Evolutionary conservation across 805 yeast species (phyloP), one percentile per base, ranked within the genome.

Genomic region (Isabelozyma heimii): DNA sequence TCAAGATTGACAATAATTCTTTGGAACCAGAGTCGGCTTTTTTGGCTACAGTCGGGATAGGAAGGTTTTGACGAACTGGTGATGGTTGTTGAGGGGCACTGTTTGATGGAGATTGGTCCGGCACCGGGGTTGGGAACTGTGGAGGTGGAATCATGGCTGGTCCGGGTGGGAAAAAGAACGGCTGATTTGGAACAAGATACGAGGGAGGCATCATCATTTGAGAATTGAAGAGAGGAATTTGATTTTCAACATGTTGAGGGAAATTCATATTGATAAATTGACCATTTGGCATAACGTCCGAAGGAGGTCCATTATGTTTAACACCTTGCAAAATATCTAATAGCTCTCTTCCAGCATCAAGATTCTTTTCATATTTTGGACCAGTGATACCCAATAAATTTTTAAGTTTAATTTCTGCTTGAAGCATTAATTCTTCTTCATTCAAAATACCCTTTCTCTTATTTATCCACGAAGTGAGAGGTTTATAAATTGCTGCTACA

Each of bases 261-360:
- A 70, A 57, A 35, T 62, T 56, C 63, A 62, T 61, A 28, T 60
- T 65, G 27, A 61, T 53, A 41, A 47, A 16, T 49, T 43, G 37
- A 30, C 46, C 15, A 14, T 47, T 14, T 15, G 38, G 27, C 39
- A 45, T 44, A 7, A 24, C 30, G 8, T 30, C 35, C n/a, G 35
- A 30, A 15, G 45, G 15, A 10, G 44, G 37, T 15, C 14, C 42
- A 30, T 42, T 46, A 8, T 56, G 56, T n/a, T 45, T 45, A 8
- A 70, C 70, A 12, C 72, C 71, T 52, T 73, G 77, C 51, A 87
- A 72, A 62, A 86, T 76, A 52, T 85, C 81, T 58, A 87, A 75
- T 49, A 87, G 65, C 46, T 85, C 92, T 73, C 92, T 83, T 33
- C 94, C 94, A 1, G 91, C 90, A 65, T 87, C 92, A 27, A 57